phyloP scores from a whole-genome alignment of 805 yeast species.

The Ogataea haglerorum region DNA sequence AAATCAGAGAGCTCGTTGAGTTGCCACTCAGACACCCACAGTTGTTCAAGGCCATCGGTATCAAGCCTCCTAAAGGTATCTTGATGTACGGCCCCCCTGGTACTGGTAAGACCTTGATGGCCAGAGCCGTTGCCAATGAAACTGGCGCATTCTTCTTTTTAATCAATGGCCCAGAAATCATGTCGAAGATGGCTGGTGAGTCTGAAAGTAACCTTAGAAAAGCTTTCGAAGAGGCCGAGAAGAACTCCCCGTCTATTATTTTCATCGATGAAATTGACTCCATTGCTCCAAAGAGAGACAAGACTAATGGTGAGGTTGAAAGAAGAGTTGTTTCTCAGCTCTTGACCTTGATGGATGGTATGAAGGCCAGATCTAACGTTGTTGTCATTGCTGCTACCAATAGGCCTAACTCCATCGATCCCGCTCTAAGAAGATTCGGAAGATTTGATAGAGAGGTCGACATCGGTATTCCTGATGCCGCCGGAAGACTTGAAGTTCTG shows the following conservation, averaged over 20 bases:
- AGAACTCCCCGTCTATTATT: constrained; percentile 95
- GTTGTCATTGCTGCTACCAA: constrained; percentile 98
- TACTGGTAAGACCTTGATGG: constrained; percentile 99
- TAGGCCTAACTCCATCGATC: constrained; percentile 83
- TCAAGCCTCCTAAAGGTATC: constrained; percentile 98
- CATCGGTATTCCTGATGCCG: constrained; percentile 94
- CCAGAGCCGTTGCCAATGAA: constrained; percentile 99
- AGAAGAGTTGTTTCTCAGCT: constrained; percentile 98
- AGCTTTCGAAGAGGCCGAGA: constrained; percentile 99
- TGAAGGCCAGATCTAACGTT: constrained; percentile 98
- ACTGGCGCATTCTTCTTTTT: constrained; percentile 98
- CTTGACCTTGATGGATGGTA: constrained; percentile 98
- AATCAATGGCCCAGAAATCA: constrained; percentile 98
- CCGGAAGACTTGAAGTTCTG: constrained; percentile 94
- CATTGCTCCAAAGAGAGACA: constrained; percentile 99
- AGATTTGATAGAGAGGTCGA: constrained; percentile 85
- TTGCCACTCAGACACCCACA: constrained; percentile 98
- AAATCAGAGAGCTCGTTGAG: constrained; percentile 97
- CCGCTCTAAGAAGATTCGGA: constrained; percentile 82
- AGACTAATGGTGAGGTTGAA: constrained; percentile 99
- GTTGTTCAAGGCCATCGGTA: constrained; percentile 95
- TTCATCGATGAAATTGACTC: constrained; percentile 99
- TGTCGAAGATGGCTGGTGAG: constrained; percentile 99
- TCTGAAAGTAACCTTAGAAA: constrained; percentile 95
- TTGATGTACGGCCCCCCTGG: constrained; percentile 99